Conservation (phyloP, 331 rosid genomes). For the Quercus lobata region DNA sequence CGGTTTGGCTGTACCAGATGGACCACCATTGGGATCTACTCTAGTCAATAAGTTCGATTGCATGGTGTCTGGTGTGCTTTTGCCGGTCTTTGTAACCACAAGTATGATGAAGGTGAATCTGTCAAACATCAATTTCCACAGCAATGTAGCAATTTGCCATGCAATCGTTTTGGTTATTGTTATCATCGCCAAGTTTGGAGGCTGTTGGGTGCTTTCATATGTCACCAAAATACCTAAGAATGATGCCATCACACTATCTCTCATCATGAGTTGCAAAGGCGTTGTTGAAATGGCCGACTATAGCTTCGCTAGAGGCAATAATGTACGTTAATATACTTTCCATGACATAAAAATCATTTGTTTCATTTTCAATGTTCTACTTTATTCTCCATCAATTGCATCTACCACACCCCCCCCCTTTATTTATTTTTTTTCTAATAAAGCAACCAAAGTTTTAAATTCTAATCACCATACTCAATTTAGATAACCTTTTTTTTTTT, state of each 20-base stretch:
- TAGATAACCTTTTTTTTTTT: no score
- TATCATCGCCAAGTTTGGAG: slow-evolving; percentile 11
- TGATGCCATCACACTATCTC: slow-evolving; percentile 22
- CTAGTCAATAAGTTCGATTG: slow-evolving; percentile 31
- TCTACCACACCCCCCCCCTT: no score
- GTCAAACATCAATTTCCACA: not conserved
- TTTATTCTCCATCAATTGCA: no score
- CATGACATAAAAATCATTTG: no score
- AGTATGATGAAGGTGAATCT: slow-evolving; percentile 36
- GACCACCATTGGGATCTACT: slow-evolving; percentile 44
- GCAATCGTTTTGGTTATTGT: not conserved
- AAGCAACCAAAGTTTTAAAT: not conserved
- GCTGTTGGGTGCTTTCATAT: slow-evolving; percentile 22
- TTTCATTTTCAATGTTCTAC: no score
- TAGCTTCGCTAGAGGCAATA: slow-evolving; percentile 6
- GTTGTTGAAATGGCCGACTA: slow-evolving; percentile 27
- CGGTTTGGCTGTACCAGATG: slow-evolving; percentile 44
- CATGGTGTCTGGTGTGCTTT: slow-evolving; percentile 25
- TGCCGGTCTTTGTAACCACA: slow-evolving; percentile 33
- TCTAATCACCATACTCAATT: not conserved
- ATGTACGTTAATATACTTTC: slow-evolving; percentile 3
- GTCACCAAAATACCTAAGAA: slow-evolving; percentile 16
- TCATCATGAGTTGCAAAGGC: slow-evolving; percentile 42
- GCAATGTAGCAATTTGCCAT: not conserved
- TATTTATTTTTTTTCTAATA: no score